Evolutionary conservation across 306 rosid species (phyloP), one percentile per base, ranked within the genome.

Genomic region (Coriaria nepalensis): DNA sequence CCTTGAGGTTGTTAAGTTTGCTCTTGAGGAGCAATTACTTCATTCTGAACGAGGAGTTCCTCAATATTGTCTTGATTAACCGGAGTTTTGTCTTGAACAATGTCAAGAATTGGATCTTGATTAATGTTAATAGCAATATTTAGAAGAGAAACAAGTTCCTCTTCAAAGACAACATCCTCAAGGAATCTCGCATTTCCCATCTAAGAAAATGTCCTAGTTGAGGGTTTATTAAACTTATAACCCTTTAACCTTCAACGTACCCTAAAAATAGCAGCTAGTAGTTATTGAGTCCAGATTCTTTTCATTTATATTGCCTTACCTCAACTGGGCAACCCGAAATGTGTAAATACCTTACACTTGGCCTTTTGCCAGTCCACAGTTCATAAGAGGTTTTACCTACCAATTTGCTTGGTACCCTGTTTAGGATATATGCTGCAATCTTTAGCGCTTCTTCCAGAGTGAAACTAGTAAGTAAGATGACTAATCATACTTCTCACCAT

Each of bases 401-500:
- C 34, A 4, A 3, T 47, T 47, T 47, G n/a, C 37, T 32, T 2
- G 38, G 13, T 29, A 47, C 52, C 20, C 0, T 0, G n/a, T 47
- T 52, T n/a, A 20, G 29, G 1, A 20, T 20, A 3, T 20, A 20
- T 20, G 29, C 3, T 20, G 29, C 29, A 20, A 3, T 20, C 29
- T 20, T 20, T 1, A 20, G 29, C 3, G 3, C 29, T 3, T 20
- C 29, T 20, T 20, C 29, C 6, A 51, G 0, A 51, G 43, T 12
- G 34, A 51, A 12, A 35, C 34, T 36, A 2, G 33, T 4, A 51
- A 6, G 8, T 32, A 10, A 10, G 44, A 51, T 51, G 10, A 51
- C 43, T 37, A 51, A 51, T 35, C 35, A 47, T 47, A 6, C 51
- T 47, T 7, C 35, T 46, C 50, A 46, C 5, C 50, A 13, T 15